A percentile compares a stretch with the other conserved stretches of the same genome.
phyloP scores from a whole-genome alignment of 257 asterid species.

The Primulina tabacum region DNA sequence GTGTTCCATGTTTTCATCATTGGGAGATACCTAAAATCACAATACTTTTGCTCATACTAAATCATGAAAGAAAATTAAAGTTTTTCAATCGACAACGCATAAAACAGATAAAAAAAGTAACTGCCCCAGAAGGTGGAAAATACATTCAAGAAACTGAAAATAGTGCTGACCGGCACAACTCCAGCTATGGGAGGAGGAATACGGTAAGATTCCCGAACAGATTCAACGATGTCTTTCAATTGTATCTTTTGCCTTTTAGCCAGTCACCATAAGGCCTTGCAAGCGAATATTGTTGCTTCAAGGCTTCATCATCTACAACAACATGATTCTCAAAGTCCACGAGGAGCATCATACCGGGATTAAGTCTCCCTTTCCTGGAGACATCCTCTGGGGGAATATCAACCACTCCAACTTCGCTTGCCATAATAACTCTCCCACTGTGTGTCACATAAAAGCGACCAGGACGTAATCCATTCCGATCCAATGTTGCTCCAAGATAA shows the following conservation, averaged over 20 bases:
- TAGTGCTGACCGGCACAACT: conserved; percentile 63
- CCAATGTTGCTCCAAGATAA: conserved; percentile 98
- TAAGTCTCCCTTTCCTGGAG: conserved; percentile 90
- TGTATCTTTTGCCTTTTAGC: conserved; percentile 80
- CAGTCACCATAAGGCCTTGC: conserved; percentile 93
- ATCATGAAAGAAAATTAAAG: conserved; percentile 19
- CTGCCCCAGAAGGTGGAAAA: background rate
- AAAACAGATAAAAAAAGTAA: background rate
- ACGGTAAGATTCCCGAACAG: conserved; percentile 66
- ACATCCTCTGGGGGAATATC: conserved; percentile 98
- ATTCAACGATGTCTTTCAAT: conserved; percentile 80
- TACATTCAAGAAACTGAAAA: conserved; percentile 17
- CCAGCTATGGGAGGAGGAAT: conserved; percentile 76
- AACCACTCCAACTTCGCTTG: conserved; percentile 99
- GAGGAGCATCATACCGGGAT: conserved; percentile 99
- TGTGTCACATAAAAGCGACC: conserved; percentile 96
- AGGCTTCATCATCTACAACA: conserved; percentile 95
- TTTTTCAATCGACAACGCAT: background rate
- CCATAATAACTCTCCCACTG: conserved; percentile 98
- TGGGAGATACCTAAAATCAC: conserved; percentile 55
- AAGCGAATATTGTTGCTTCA: conserved; percentile 92
- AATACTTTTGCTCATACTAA: conserved; percentile 18
- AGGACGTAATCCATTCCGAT: conserved; percentile 95
- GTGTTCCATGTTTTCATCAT: conserved; percentile 80
- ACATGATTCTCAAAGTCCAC: conserved; percentile 97